phyloP scores from a whole-genome alignment of 768 basidiomycete species.

The Dioszegia crocea region DNA sequence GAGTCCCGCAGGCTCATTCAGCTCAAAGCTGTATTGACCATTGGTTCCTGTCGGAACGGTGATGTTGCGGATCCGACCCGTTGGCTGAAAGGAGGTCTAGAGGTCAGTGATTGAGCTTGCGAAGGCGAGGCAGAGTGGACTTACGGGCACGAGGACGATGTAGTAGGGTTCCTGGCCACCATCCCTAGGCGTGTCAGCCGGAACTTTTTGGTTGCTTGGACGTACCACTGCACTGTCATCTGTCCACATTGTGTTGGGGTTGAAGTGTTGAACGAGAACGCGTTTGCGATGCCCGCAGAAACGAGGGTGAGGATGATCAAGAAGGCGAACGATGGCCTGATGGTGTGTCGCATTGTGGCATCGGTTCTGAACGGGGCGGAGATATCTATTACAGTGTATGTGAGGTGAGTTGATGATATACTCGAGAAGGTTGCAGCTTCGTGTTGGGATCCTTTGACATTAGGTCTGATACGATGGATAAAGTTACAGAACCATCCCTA shows the following conservation, averaged over 20 bases:
- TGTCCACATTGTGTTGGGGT: constrained; percentile 44
- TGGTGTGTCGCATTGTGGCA: no score
- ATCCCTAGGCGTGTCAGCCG: constrained; percentile 17
- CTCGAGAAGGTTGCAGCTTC: no score
- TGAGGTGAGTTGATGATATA: no score
- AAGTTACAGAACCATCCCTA: no score
- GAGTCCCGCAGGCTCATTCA: constrained; percentile 43
- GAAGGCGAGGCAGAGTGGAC: not conserved
- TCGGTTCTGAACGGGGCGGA: no score
- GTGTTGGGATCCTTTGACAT: no score
- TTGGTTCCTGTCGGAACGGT: constrained; percentile 35
- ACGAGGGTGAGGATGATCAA: no score
- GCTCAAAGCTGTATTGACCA: constrained; percentile 33
- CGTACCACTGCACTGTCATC: constrained; percentile 39
- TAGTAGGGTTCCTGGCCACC: constrained; percentile 32
- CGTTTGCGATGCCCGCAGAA: no score
- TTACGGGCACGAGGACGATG: constrained; percentile 39
- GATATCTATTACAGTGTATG: no score
- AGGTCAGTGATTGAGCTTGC: not conserved
- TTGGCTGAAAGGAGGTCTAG: constrained; percentile 21
- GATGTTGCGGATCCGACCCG: constrained; percentile 39
- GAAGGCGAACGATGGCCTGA: no score
- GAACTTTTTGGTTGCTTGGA: not conserved
- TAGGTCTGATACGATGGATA: no score
- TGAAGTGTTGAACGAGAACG: constrained; percentile 39